These are phyloP conservation scores for Neophaeococcomyces aloes DNA, from an alignment of 2,329 filamentous ascomycete species.

Conservation along the genomic window DNA sequence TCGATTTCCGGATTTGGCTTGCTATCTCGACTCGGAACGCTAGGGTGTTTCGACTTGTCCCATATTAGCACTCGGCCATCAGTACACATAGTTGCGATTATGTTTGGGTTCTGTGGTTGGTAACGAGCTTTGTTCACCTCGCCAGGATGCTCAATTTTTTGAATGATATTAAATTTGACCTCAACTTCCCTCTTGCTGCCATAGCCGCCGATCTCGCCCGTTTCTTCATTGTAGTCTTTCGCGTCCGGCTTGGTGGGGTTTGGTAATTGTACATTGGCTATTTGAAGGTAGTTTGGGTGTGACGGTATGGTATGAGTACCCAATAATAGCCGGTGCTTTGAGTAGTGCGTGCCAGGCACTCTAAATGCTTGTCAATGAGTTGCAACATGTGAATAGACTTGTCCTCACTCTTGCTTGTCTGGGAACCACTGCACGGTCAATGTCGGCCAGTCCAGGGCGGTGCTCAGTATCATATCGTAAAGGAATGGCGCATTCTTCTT, in stretches of 20 bases:
- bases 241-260: slow-evolving; percentile 62
- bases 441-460: slow-evolving; percentile 92
- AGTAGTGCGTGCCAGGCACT: slow-evolving; percentile 74
- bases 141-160: slow-evolving; percentile 90
- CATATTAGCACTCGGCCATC: slow-evolving; percentile 86
- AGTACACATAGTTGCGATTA: slow-evolving; percentile 85
- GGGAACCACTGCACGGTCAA: slow-evolving; percentile 97
- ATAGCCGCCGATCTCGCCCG: slow-evolving; percentile 88
- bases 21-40: slow-evolving; percentile 47
- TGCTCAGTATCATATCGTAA: slow-evolving; percentile 94
- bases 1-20: slow-evolving; percentile 72
- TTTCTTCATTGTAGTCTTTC: slow-evolving; percentile 80
- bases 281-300: slow-evolving; percentile 82
- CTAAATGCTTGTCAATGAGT: slow-evolving; percentile 27
- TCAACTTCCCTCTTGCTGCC: slow-evolving; percentile 61
- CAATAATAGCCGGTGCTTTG: slow-evolving; percentile 76
- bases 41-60: slow-evolving; percentile 87
- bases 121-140: slow-evolving; percentile 99
- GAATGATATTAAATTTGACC: slow-evolving; percentile 82
- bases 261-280: slow-evolving; percentile 86
- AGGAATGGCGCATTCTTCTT: slow-evolving; percentile 99
- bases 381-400: background rate
- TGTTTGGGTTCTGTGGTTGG: slow-evolving; percentile 91
- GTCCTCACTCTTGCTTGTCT: slow-evolving; percentile 66
- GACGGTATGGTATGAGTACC: slow-evolving; percentile 88